Conservation (phyloP, 176 grass and related monocot species). For the Rhynchospora pubera region DNA sequence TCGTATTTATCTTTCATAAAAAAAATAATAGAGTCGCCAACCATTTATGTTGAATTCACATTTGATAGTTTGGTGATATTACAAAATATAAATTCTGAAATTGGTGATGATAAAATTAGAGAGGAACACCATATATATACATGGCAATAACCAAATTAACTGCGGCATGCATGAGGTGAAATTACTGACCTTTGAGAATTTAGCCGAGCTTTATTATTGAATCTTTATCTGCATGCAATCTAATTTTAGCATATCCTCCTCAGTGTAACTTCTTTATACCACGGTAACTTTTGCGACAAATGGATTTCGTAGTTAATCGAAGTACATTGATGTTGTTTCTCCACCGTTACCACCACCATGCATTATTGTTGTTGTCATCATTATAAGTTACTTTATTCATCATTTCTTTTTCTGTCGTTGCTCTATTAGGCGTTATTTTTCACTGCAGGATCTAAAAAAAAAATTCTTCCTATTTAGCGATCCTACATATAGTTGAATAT, state of each 20-base stretch:
- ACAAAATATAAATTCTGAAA: too few species aligned
- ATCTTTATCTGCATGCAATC: neutral
- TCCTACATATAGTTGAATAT: neutral
- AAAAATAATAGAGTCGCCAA: too few species aligned
- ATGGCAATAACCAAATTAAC: neutral
- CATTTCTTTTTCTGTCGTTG: neutral
- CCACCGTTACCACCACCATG: too few species aligned
- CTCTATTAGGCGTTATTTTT: neutral
- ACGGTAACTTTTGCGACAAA: neutral
- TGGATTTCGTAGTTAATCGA: neutral
- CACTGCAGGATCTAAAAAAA: neutral
- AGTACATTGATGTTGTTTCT: neutral
- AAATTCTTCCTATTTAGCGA: neutral
- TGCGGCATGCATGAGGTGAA: neutral
- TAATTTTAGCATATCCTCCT: neutral
- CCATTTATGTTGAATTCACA: too few species aligned
- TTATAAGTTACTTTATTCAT: slow-evolving; percentile 1
- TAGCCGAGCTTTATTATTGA: neutral
- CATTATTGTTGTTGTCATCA: neutral
- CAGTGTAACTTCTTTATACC: neutral
- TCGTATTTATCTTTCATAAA: too few species aligned
- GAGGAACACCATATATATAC: too few species aligned
- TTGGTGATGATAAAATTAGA: too few species aligned
- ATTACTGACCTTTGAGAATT: neutral
- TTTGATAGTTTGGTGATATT: too few species aligned